A percentile compares a stretch with the other conserved stretches of the same genome.
These are phyloP conservation scores for Tricholoma saponaceum DNA, from an alignment of 768 basidiomycete species.

Conservation along the genomic window DNA sequence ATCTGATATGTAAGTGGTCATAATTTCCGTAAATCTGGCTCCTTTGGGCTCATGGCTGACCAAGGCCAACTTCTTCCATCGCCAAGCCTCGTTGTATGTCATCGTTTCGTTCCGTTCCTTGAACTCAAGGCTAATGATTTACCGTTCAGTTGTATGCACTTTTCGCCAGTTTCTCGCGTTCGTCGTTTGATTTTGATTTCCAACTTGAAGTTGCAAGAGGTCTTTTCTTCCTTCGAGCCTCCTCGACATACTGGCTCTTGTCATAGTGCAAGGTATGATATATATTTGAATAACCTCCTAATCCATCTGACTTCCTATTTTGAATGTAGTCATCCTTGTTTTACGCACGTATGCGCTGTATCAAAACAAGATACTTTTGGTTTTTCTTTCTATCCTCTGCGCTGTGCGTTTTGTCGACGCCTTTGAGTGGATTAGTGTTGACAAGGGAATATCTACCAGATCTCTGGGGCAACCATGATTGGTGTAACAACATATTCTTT, in stretches of 20 bases:
- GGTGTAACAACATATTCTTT: background rate
- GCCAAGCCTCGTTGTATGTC: background rate
- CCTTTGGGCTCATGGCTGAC: background rate
- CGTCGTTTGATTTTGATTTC: background rate
- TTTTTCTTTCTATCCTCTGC: conserved; percentile 10
- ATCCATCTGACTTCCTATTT: background rate
- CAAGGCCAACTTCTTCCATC: background rate
- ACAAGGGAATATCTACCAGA: background rate
- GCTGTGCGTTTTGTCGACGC: conserved; percentile 11
- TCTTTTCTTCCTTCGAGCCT: background rate
- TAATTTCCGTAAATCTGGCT: background rate
- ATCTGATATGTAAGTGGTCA: background rate
- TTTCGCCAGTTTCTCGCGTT: background rate
- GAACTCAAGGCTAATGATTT: background rate
- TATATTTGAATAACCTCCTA: background rate
- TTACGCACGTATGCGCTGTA: conserved; percentile 24
- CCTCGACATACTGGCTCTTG: background rate
- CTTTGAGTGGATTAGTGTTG: background rate
- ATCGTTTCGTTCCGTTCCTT: background rate
- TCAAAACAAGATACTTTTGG: conserved; percentile 13
- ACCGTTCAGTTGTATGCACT: background rate
- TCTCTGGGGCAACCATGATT: background rate
- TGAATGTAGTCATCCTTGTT: conserved; percentile 17
- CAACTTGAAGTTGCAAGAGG: background rate
- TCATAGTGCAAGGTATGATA: background rate